These are phyloP conservation scores for Quercus variabilis DNA, from an alignment of 306 rosid species.

Conservation along the genomic window DNA sequence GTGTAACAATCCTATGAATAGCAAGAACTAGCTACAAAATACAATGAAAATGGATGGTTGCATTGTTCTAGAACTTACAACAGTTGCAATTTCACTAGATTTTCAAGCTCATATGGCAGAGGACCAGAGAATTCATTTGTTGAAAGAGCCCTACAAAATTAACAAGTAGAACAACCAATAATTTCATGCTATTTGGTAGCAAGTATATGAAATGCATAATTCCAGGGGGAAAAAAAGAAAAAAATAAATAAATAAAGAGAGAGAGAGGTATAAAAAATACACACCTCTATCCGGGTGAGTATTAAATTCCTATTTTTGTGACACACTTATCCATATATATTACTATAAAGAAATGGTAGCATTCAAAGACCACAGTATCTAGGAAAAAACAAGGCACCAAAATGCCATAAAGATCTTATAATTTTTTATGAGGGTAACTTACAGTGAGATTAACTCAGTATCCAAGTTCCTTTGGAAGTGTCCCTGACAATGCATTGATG, in stretches of 20 bases:
- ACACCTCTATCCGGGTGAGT: not conserved
- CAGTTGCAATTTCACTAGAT: slow-evolving; percentile 37
- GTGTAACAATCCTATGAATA: too few relatives aligned
- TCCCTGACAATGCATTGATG: slow-evolving; percentile 66
- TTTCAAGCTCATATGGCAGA: slow-evolving; percentile 75
- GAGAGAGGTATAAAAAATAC: not conserved
- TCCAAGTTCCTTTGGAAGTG: slow-evolving; percentile 73
- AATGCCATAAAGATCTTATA: not conserved
- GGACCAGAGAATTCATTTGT: slow-evolving; percentile 75
- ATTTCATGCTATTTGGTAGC: not conserved
- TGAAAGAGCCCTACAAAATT: slow-evolving; percentile 38
- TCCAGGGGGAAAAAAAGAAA: too few relatives aligned
- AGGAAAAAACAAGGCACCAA: not conserved
- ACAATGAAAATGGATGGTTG: not conserved
- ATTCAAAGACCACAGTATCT: not conserved
- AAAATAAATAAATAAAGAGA: not conserved
- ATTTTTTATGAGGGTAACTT: slow-evolving; percentile 21
- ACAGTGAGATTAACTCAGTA: slow-evolving; percentile 40
- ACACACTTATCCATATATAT: not conserved
- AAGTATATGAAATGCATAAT: not conserved
- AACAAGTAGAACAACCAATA: not conserved
- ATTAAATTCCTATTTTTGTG: not conserved
- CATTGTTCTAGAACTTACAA: slow-evolving; percentile 45
- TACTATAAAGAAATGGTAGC: not conserved
- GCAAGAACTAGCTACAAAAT: not conserved